Conservation (phyloP, 805 yeast species). For the Metschnikowia lunata region DNA sequence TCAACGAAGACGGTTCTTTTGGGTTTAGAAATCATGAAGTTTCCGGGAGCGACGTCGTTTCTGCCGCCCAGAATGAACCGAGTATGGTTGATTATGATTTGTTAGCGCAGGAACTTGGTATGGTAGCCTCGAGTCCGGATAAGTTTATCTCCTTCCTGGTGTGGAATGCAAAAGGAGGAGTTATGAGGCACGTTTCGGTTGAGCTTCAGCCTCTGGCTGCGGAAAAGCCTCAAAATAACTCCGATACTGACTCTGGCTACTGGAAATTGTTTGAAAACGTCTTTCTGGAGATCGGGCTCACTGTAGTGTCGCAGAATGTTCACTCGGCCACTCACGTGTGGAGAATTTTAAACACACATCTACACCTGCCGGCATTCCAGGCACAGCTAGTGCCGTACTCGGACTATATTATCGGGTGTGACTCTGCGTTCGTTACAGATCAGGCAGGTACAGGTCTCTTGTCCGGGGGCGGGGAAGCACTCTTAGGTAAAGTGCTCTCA, state of each 20-base stretch:
- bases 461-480: conserved; percentile 82
- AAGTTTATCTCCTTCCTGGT: conserved; percentile 52
- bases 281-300: conserved; percentile 56
- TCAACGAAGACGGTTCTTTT: conserved; percentile 40
- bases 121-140: conserved; percentile 27
- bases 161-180: conserved; percentile 88
- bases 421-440: conserved; percentile 58
- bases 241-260: conserved; percentile 3
- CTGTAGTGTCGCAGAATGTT: conserved; percentile 74
- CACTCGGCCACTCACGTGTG: conserved; percentile 77
- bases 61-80: conserved; percentile 21
- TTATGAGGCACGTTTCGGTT: conserved; percentile 29
- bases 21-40: conserved; percentile 24
- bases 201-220: conserved; percentile 13
- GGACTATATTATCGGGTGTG: conserved; percentile 79
- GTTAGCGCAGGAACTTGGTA: conserved; percentile 40
- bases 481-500: conserved; percentile 63
- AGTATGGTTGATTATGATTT: conserved; percentile 39
- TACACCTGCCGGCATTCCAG: conserved; percentile 72
- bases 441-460: conserved; percentile 54
- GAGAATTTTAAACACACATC: conserved; percentile 73
- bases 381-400: conserved; percentile 82
- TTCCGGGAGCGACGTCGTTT: conserved; percentile 20
- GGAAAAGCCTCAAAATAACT: not conserved
- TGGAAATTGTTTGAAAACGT: conserved; percentile 22